Conservation (phyloP, 768 basidiomycete species). For the Suillus luteus region DNA sequence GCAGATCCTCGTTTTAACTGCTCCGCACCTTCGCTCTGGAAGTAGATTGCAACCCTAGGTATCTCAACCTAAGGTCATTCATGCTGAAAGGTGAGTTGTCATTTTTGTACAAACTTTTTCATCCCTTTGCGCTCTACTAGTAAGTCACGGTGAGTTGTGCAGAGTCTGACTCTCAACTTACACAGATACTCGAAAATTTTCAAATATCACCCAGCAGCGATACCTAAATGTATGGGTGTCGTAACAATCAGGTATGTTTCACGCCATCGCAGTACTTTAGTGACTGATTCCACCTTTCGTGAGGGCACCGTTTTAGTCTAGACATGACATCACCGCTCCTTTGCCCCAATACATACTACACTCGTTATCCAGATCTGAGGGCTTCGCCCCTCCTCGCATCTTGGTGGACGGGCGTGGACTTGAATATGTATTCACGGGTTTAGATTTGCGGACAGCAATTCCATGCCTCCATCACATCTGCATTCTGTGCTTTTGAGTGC, state of each 20-base stretch:
- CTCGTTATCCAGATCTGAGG: not conserved
- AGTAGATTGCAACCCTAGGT: slow-evolving; percentile 41
- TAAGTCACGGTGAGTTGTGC: not conserved
- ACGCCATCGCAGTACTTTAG: not conserved
- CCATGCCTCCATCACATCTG: not conserved
- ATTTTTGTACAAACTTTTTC: not conserved
- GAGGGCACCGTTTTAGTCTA: too few relatives aligned
- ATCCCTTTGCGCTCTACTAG: not conserved
- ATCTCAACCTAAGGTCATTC: slow-evolving; percentile 48
- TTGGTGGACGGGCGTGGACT: not conserved
- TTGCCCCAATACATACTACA: not conserved
- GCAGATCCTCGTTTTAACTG: slow-evolving; percentile 39
- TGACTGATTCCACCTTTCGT: not conserved
- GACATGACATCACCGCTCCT: not conserved
- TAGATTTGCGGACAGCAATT: not conserved
- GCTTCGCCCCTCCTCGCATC: too few relatives aligned
- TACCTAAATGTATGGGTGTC: slow-evolving; percentile 41
- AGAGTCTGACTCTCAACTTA: not conserved
- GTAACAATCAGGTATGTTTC: not conserved
- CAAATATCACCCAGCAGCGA: slow-evolving; percentile 76
- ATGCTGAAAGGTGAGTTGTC: slow-evolving; percentile 60
- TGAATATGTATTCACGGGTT: too few relatives aligned
- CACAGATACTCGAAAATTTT: slow-evolving; percentile 70
- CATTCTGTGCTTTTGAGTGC: not conserved
- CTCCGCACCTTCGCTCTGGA: slow-evolving; percentile 47